Conservation (phyloP, 345 rosid species). For the Eucalyptus camaldulensis region DNA sequence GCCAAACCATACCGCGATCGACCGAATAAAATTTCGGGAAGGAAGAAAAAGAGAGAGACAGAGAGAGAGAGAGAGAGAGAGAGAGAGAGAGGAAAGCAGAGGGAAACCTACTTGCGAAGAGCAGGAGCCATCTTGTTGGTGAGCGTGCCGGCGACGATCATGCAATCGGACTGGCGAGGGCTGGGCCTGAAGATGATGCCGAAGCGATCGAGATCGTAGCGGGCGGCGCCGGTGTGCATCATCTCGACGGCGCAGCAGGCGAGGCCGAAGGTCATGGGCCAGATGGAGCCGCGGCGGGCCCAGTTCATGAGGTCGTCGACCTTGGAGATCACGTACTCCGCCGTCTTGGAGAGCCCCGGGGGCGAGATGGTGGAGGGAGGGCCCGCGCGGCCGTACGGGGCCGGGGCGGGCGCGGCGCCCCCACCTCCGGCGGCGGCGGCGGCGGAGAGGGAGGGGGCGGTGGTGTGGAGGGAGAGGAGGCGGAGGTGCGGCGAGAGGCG, state of each 20-base stretch:
- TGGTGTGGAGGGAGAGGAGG: slow-evolving; percentile 18
- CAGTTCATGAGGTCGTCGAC: slow-evolving; percentile 92
- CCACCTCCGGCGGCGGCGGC: slow-evolving; percentile 34
- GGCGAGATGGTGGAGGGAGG: slow-evolving; percentile 50
- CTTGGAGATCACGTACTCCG: slow-evolving; percentile 87
- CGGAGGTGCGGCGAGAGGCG: slow-evolving; percentile 26
- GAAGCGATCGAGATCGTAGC: slow-evolving; percentile 94
- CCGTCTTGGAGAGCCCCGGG: slow-evolving; percentile 68
- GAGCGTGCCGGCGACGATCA: slow-evolving; percentile 98
- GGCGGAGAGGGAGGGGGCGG: not conserved
- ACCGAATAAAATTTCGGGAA: not conserved
- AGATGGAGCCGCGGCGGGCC: slow-evolving; percentile 93
- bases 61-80: too few relatives aligned
- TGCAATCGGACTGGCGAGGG: slow-evolving; percentile 96
- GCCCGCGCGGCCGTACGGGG: slow-evolving; percentile 41
- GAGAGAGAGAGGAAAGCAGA: not conserved
- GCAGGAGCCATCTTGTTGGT: slow-evolving; percentile 99
- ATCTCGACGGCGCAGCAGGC: slow-evolving; percentile 99
- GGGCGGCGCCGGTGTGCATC: slow-evolving; percentile 99
- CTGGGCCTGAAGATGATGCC: slow-evolving; percentile 95
- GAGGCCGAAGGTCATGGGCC: slow-evolving; percentile 99
- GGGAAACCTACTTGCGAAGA: slow-evolving; percentile 65
- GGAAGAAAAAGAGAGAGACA: not conserved
- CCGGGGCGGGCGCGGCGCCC: slow-evolving; percentile 64
- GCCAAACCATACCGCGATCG: not conserved